These are phyloP conservation scores for Xerocomus cyaneibrunnescens DNA, from an alignment of 1,284 basidiomycete species.

Conservation along the genomic window DNA sequence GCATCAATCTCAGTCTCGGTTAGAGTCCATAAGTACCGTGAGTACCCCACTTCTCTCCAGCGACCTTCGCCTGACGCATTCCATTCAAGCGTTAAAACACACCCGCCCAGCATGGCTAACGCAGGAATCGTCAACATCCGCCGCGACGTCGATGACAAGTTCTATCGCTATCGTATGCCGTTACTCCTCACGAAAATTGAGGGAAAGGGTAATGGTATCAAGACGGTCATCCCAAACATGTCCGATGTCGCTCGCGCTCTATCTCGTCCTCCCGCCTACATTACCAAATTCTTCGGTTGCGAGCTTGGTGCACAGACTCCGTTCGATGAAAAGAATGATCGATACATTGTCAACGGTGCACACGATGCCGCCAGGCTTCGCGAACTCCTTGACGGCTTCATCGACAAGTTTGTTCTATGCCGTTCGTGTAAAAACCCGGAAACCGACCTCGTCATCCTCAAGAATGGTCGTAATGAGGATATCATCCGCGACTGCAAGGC, in stretches of 20 bases:
- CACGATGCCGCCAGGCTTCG: slow-evolving; percentile 92
- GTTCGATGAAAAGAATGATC: slow-evolving; percentile 94
- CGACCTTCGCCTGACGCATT: background rate
- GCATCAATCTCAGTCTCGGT: slow-evolving; percentile 60
- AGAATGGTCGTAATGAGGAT: slow-evolving; percentile 68
- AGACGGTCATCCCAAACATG: slow-evolving; percentile 99
- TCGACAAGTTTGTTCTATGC: slow-evolving; percentile 98
- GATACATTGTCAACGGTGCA: slow-evolving; percentile 98
- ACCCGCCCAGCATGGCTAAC: slow-evolving; percentile 79
- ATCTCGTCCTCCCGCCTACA: slow-evolving; percentile 92
- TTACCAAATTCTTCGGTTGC: slow-evolving; percentile 99
- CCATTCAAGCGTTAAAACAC: slow-evolving; percentile 53
- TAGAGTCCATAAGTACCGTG: slow-evolving; percentile 59
- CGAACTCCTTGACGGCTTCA: slow-evolving; percentile 95
- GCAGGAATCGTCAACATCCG: slow-evolving; percentile 91
- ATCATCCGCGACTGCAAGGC: slow-evolving; percentile 99
- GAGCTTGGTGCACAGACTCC: slow-evolving; percentile 98
- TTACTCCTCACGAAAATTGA: slow-evolving; percentile 95
- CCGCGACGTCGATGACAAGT: slow-evolving; percentile 96
- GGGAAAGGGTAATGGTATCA: slow-evolving; percentile 99
- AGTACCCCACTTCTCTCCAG: slow-evolving; percentile 24
- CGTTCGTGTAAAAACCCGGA: slow-evolving; percentile 99
- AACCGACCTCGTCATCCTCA: slow-evolving; percentile 92
- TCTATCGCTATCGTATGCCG: slow-evolving; percentile 95
- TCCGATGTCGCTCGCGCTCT: slow-evolving; percentile 95